Conservation (phyloP, 2,329 filamentous ascomycete species). For the Ascosphaera pollenicola region DNA sequence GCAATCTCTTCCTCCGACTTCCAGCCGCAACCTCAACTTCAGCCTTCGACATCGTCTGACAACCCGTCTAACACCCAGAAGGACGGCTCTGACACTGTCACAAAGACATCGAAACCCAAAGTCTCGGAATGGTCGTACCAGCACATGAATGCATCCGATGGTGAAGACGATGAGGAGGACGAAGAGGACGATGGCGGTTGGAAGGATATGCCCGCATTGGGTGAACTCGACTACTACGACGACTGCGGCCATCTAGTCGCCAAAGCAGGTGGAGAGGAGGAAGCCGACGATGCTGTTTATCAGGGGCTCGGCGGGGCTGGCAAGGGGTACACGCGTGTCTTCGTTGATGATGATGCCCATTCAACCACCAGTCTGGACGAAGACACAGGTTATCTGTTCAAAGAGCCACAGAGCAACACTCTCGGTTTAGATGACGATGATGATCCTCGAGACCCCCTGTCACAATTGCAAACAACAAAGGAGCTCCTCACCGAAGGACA, state of each 20-base stretch:
- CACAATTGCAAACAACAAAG: conserved; percentile 90
- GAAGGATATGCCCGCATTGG: conserved; percentile 89
- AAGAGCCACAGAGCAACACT: conserved; percentile 42
- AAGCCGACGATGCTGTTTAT: conserved; percentile 51
- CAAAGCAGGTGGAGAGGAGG: conserved; percentile 43
- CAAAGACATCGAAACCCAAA: conserved; percentile 7
- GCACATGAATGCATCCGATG: conserved; percentile 36
- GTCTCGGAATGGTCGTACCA: conserved; percentile 87
- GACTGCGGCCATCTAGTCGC: conserved; percentile 78
- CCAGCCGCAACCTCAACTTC: no score
- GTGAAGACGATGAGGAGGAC: conserved; percentile 27
- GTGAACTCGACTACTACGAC: conserved; percentile 85
- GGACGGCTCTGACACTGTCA: not conserved
- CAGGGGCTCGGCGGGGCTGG: conserved; percentile 66
- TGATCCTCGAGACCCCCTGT: conserved; percentile 62
- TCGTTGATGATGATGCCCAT: conserved; percentile 82
- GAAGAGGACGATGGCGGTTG: conserved; percentile 48
- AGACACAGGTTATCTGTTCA: conserved; percentile 90
- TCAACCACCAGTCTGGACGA: conserved; percentile 94
- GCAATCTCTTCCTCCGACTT: not conserved
- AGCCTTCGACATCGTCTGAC: no score
- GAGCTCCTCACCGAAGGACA: conserved; percentile 88
- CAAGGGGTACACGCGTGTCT: conserved; percentile 88
- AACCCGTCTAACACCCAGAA: no score
- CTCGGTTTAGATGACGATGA: conserved; percentile 42